phyloP scores from a whole-genome alignment of 108 stramenopile species.

The Nitzschia palea region DNA sequence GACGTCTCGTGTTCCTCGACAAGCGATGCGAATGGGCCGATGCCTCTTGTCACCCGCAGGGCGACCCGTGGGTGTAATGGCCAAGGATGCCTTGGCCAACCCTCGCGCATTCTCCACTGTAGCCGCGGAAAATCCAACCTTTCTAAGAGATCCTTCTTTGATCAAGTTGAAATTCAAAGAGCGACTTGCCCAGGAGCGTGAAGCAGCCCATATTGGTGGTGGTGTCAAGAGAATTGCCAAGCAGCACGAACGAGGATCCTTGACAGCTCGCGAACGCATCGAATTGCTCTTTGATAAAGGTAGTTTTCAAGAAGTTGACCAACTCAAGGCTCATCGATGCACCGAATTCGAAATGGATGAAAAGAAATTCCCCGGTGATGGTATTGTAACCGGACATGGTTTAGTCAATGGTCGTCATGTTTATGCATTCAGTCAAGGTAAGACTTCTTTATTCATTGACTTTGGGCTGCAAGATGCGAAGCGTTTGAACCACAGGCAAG shows the following conservation, averaged over 20 bases:
- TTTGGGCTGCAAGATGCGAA: no score
- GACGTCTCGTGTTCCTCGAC: neutral
- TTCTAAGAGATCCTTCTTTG: slow-evolving; percentile 50
- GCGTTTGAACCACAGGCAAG: no score
- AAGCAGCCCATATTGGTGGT: slow-evolving; percentile 82
- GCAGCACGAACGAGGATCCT: slow-evolving; percentile 93
- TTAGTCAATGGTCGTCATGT: slow-evolving; percentile 75
- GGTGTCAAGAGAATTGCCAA: slow-evolving; percentile 77
- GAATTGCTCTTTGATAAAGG: slow-evolving; percentile 87
- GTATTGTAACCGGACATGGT: slow-evolving; percentile 86
- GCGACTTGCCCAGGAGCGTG: slow-evolving; percentile 56
- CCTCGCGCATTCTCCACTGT: slow-evolving; percentile 5
- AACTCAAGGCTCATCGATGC: slow-evolving; percentile 95
- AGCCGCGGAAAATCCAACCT: neutral
- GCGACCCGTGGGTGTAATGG: neutral
- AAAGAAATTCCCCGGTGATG: slow-evolving; percentile 92
- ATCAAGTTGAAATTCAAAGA: slow-evolving; percentile 83
- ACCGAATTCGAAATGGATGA: slow-evolving; percentile 95
- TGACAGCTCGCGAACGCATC: slow-evolving; percentile 98
- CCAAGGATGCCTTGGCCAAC: slow-evolving; percentile 4
- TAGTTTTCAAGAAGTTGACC: slow-evolving; percentile 92
- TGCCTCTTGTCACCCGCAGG: neutral
- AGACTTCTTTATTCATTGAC: no score
- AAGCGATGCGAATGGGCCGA: slow-evolving; percentile 1
- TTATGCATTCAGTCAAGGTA: slow-evolving; percentile 82